These are phyloP conservation scores for Brettanomyces anomalus DNA, from an alignment of 805 yeast species.

Conservation along the genomic window DNA sequence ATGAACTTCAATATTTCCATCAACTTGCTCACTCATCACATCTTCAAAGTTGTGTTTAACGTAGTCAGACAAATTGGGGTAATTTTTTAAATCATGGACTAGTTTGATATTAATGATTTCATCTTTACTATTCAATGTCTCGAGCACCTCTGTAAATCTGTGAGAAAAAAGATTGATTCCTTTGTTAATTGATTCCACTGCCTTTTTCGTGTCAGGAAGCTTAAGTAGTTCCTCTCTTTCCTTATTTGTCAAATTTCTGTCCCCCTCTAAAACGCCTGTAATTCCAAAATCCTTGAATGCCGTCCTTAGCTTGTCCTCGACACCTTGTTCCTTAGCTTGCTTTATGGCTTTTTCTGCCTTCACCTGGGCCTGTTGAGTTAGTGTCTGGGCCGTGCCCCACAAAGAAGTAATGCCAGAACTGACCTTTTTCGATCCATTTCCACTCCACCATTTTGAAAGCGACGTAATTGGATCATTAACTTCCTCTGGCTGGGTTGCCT, in stretches of 20 bases:
- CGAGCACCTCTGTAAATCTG: constrained; percentile 30
- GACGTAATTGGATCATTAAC: constrained; percentile 54
- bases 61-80: constrained; percentile 36
- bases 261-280: constrained; percentile 27
- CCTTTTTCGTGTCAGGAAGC: constrained; percentile 25
- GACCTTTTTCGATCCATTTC: constrained; percentile 58
- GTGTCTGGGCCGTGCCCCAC: constrained; percentile 53
- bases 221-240: constrained; percentile 19
- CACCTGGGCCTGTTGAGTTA: constrained; percentile 33
- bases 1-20: constrained; percentile 61
- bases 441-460: constrained; percentile 67
- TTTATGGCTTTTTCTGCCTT: constrained; percentile 43
- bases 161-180: constrained; percentile 24
- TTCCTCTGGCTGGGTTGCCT: neutral
- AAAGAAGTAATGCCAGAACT: constrained; percentile 51
- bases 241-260: constrained; percentile 26
- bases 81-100: constrained; percentile 58
- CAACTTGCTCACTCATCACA: constrained; percentile 62
- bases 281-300: constrained; percentile 34
- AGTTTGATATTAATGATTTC: constrained; percentile 55
- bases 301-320: constrained; percentile 25
- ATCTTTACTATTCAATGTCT: constrained; percentile 24
- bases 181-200: constrained; percentile 28
- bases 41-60: constrained; percentile 47
- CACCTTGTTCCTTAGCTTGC: constrained; percentile 32